Conservation (phyloP, 2,329 filamentous ascomycete species). For the Ascocoryne sarcoides region DNA sequence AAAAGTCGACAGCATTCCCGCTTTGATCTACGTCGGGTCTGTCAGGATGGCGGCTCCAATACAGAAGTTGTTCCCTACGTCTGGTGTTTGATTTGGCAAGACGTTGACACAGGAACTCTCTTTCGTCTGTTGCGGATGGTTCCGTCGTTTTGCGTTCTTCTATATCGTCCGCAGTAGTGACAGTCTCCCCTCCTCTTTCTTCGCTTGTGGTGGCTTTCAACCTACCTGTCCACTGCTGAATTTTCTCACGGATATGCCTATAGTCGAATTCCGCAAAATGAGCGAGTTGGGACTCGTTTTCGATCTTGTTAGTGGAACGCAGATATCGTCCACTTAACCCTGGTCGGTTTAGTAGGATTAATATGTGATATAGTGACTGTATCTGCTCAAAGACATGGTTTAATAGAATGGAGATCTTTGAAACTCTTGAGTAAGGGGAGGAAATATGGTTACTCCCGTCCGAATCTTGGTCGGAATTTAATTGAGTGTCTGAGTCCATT, state of each 20-base stretch:
- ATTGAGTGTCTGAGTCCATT: too few relatives aligned
- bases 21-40: too few relatives aligned
- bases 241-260: not conserved
- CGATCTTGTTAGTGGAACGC: not conserved
- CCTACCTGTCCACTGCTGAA: not conserved
- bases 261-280: not conserved
- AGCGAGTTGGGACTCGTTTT: not conserved
- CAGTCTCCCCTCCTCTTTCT: too few relatives aligned
- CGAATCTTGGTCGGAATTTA: too few relatives aligned
- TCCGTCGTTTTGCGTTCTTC: not conserved
- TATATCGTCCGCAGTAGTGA: not conserved
- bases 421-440: too few relatives aligned
- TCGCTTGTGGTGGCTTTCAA: not conserved
- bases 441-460: too few relatives aligned
- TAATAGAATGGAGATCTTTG: too few relatives aligned
- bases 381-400: conserved; percentile 1
- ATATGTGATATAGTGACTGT: conserved; percentile 1
- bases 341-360: not conserved
- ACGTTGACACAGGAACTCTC: conserved; percentile 1
- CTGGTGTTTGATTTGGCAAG: conserved; percentile 1
- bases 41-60: conserved; percentile 1
- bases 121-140: too few relatives aligned
- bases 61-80: conserved; percentile 1
- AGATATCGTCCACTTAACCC: conserved; percentile 1
- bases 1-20: too few relatives aligned